Base-by-base conservation (phyloP, 2,329 filamentous ascomycete species). In the Talaromyces sp. region DNA sequence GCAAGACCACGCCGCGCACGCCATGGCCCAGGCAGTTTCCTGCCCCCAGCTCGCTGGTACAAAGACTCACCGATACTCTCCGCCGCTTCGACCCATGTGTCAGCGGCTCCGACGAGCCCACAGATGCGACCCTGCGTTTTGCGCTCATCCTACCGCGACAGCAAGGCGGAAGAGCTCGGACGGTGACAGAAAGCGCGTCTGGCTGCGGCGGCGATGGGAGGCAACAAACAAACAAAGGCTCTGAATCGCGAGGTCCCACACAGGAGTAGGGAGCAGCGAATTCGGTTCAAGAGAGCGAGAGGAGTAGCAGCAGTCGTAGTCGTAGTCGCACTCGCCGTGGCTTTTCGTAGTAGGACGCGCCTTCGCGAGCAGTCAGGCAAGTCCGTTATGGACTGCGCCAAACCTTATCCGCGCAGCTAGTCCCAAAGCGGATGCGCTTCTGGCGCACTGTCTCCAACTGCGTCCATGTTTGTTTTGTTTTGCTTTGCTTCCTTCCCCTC, bases 41-140 rank as follows among this genome's bases (percentile, higher is more conserved):
- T 36, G 33, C 33, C 12, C 12, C 33, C n/a, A 27, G 8, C 23
- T 10, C 6, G 8, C 23, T 36, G 7, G 16, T 47, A 54, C 51
- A 52, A 55, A 62, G 56, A 85, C 84, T 78, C 80, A 87, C 84
- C 77, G 83, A 79, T 63, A 83, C 69, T 76, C 84, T 85, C 74
- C 82, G 79, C 72, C 83, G 82, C 79, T 87, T 87, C 65, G 81
- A 76, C 69, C 82, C 80, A 71, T 82, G 83, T 68, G 79, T 78
- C 65, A 82, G 82, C 67, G 73, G 71, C 59, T 84, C 83, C 59
- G 81, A 78, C 67, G 77, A 78, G 66, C 76, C 78, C 65, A 76
- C 75, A 68, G 72, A 72, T 60, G 79, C 77, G 51, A 79, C 79
- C 75, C 86, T 86, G 74, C 85, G 82, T 79, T 87, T 88, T 61